These are phyloP conservation scores for Picochlorum sp. DNA, from an alignment of 139 green algal species.

Conservation along the genomic window DNA sequence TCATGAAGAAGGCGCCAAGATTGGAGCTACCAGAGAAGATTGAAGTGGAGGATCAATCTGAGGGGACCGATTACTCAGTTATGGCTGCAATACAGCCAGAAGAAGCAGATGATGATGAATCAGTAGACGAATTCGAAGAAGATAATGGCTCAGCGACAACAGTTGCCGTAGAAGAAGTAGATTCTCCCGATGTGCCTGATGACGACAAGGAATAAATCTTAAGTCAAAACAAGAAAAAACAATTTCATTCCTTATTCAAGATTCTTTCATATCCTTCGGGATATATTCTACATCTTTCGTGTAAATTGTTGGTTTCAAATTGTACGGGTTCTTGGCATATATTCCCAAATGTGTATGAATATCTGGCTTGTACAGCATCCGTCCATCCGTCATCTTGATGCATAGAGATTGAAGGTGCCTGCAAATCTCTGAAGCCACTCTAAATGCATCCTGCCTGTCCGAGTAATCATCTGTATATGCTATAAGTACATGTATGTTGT, in stretches of 20 bases:
- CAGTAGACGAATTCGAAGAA: background rate
- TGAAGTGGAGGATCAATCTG: background rate
- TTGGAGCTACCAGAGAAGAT: background rate
- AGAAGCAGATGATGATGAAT: background rate
- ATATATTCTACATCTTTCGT: background rate
- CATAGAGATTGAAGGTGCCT: background rate
- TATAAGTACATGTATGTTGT: conserved; percentile 8
- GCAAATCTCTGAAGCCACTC: background rate
- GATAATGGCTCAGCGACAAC: background rate
- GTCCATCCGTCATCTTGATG: background rate
- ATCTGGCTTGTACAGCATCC: conserved; percentile 26
- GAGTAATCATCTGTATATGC: conserved; percentile 17
- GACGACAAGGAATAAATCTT: too few relatives aligned
- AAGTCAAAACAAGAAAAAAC: too few relatives aligned
- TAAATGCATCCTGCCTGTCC: conserved; percentile 3
- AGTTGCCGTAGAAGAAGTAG: too few relatives aligned
- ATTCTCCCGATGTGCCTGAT: too few relatives aligned
- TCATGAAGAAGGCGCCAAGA: conserved; percentile 33
- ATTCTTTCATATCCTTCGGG: too few relatives aligned
- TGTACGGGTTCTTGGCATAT: background rate
- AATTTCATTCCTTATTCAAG: too few relatives aligned
- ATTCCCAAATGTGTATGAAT: conserved; percentile 22
- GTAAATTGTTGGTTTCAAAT: conserved; percentile 10
- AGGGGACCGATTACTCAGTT: background rate
- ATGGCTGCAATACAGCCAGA: background rate